Base-by-base conservation (phyloP, 169 alveolate species). In the Plasmodium gonderi region DNA sequence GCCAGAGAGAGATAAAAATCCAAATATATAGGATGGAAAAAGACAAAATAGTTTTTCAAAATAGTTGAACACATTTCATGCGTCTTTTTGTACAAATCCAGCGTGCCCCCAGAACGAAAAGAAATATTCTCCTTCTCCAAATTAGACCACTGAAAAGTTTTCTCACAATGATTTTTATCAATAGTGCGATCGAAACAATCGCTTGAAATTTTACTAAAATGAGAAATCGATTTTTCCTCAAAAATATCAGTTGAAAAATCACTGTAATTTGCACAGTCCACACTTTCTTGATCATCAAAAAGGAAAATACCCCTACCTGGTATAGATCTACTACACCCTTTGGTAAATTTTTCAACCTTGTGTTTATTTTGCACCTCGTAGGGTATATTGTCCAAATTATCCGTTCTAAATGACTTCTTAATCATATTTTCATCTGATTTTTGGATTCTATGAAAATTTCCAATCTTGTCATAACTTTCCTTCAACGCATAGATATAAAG, bases 1-100 rank as follows among this genome's bases (percentile, higher is more conserved):
- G 92, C 69, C n/a, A 83, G 45, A 29, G 83, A 42, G 17, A 83
- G 76, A 54, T 72, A 83, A 36, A 83, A 83, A 83, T 83, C 92
- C 79, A 83, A 54, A 40, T 83, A 64, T 5, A 83, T 8, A 0
- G 92, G 92, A 44, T 83, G 92, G 65, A 69, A 74, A 76, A 26
- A 83, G 38, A 69, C 82, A 44, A 83, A 83, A 38, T 83, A 83
- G 64, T 72, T 74, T 17, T 68, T 83, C 42, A 83, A 20, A 33
- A 83, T 83, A 3, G 12, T 76, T 14, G 83, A 83, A n/a, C 92
- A 83, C 2, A 38, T 45, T 49, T 83, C 68, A n/a, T 72, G 42
- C 8, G 83, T 83, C 40, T 40, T 76, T 60, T 83, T 83, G 40
- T 83, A 83, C 31, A 83, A 64, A 72, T 83, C 78, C 45, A 74